Evolutionary conservation across 352 stramenopile species (phyloP), one percentile per base, ranked within the genome.

Genomic region (Globisporangium ultimum): DNA sequence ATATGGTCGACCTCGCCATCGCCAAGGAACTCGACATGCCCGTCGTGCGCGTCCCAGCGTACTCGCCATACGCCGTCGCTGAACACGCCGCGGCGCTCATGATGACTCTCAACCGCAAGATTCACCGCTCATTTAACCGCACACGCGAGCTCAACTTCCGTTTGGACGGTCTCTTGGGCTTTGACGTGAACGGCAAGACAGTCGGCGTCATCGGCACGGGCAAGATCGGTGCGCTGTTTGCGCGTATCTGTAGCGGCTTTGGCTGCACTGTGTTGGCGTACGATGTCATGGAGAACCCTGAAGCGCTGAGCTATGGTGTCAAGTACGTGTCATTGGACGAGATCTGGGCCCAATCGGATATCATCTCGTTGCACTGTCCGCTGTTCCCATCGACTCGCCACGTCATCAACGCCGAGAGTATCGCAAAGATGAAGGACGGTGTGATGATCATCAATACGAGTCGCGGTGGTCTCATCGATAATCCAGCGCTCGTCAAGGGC

Each of bases 391-490:
- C 74, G 9, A 98, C 88, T 1, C 78, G 81, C 21, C 88, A 98
- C 68, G 83, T 84, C 17, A 86, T 97, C 58, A 93, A 95, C 60
- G 67, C 77, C 11, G 69, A 86, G 24, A 86, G 81, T 50, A 82
- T 98, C 48, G 63, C 68, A 12, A 84, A 92, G 70, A 92, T 98
- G 70, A 97, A 97, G 70, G 61, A 91, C 15, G 72, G 80, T 15
- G 87, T 97, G 3, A 84, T 95, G 62, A 64, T 98, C 12, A 96
- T 98, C 64, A 98, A 97, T 66, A 96, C 88, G 13, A 91, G 80
- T 24, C 88, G 89, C 55, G 90, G 91, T 51, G 88, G 83, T 15
- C 65, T 97, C 8, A 84, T 97, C 40, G 82, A 97, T 60, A 97
- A 87, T 14, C 76, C 74, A 13, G 82, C 87, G 5, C 66, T 98